A percentile compares a stretch with the other conserved stretches of the same genome.
phyloP scores from a whole-genome alignment of 768 basidiomycete species.

The Tricholomella constricta region DNA sequence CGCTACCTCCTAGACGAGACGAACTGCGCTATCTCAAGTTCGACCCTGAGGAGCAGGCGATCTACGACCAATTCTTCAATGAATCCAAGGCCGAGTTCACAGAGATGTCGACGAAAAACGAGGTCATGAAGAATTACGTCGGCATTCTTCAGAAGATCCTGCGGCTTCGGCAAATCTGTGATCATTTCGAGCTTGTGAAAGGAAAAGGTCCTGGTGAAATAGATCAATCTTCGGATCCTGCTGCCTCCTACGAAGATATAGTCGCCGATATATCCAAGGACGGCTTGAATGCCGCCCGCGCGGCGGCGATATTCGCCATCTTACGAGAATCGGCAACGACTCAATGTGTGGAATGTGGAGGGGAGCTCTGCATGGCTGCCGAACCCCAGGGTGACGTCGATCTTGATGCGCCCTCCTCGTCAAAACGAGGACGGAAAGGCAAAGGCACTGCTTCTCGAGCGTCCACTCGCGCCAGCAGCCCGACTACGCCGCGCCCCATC shows the following conservation, averaged over 20 bases:
- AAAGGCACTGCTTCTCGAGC: slow-evolving; percentile 62
- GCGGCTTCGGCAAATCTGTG: slow-evolving; percentile 95
- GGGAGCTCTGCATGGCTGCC: slow-evolving; percentile 61
- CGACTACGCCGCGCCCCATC: slow-evolving; percentile 61
- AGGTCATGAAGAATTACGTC: slow-evolving; percentile 98
- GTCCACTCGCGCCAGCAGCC: slow-evolving; percentile 76
- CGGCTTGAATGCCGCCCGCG: slow-evolving; percentile 75
- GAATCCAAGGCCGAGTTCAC: slow-evolving; percentile 93
- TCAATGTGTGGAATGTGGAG: slow-evolving; percentile 86
- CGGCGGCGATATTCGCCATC: slow-evolving; percentile 81
- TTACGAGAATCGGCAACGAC: slow-evolving; percentile 85
- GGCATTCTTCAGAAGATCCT: slow-evolving; percentile 96
- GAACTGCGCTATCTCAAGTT: slow-evolving; percentile 86
- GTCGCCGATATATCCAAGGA: slow-evolving; percentile 73
- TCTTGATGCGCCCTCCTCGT: slow-evolving; percentile 46
- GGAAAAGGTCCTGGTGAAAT: slow-evolving; percentile 57
- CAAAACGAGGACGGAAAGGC: slow-evolving; percentile 48
- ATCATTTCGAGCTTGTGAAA: slow-evolving; percentile 89
- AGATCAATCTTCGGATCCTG: slow-evolving; percentile 46
- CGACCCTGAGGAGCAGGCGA: slow-evolving; percentile 74
- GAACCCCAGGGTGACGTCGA: slow-evolving; percentile 57
- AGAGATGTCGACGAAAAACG: slow-evolving; percentile 82
- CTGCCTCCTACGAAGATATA: slow-evolving; percentile 76
- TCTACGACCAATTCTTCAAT: slow-evolving; percentile 87
- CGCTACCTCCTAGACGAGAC: slow-evolving; percentile 89